Percentiles rank a stretch among this genome's conserved stretches.
Evolutionary conservation across 2,329 filamentous ascomycete genomes (phyloP).

Genomic region (Colletotrichum melonis): DNA sequence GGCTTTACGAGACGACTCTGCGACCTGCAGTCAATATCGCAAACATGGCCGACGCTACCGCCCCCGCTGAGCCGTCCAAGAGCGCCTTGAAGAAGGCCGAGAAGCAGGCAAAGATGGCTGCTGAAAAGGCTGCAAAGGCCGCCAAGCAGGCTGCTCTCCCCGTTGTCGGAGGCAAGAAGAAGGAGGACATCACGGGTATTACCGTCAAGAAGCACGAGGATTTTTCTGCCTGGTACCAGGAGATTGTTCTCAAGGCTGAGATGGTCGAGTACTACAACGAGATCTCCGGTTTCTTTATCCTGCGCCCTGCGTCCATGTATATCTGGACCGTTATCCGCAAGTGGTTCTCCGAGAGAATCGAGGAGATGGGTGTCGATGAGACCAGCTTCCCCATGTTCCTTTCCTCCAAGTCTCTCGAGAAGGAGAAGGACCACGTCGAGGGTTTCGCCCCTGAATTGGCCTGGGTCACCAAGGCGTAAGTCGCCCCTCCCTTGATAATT

Average conservation of each 20-base stretch:
- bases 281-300: conserved; percentile 96
- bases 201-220: conserved; percentile 87
- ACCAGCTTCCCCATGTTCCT: conserved; percentile 98
- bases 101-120: conserved; percentile 71
- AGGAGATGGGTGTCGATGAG: conserved; percentile 92
- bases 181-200: conserved; percentile 84
- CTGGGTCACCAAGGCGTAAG: conserved; percentile 86
- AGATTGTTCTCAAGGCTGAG: conserved; percentile 95
- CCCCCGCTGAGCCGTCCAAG: conserved; percentile 59
- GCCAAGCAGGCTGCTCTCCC: conserved; percentile 65
- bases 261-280: conserved; percentile 97
- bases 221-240: conserved; percentile 96
- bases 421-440: conserved; percentile 96
- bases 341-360: conserved; percentile 81
- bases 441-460: conserved; percentile 96
- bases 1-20: conserved; percentile 17
- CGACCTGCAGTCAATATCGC: conserved; percentile 24
- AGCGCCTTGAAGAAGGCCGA: conserved; percentile 74
- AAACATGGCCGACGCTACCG: conserved; percentile 38
- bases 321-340: conserved; percentile 75
- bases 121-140: conserved; percentile 71
- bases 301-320: conserved; percentile 78
- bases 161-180: conserved; percentile 66
- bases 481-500: conserved; percentile 34
- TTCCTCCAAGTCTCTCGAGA: conserved; percentile 85